Evolutionary conservation across 306 rosid species (phyloP), one percentile per base, ranked within the genome.

Genomic region (Cicer yamashitae): DNA sequence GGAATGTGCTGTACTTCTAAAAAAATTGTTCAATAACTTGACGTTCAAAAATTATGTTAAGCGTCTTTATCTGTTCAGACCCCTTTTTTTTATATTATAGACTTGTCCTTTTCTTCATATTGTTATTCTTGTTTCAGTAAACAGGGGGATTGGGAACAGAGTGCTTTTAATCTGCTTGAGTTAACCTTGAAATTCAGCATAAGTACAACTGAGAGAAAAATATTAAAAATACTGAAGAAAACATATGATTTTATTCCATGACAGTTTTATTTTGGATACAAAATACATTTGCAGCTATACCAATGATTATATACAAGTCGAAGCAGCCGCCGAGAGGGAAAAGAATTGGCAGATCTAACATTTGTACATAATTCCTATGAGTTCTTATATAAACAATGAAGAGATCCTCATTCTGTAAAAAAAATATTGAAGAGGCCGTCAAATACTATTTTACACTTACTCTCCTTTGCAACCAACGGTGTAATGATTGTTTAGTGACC

Each of bases 401-500:
- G 39, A 64, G 40, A 45, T 30, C 37, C 14, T 85, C 67, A 60
- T 7, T 60, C 43, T 60, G 65, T 20, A 58, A 34, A 60, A 3
- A 34, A 30, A 39, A 63, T 51, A 50, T 57, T 76, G 30, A 17
- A 77, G 30, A 59, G 40, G 59, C 20, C 17, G 6, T 83, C 72
- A 79, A 30, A 50, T 78, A 70, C 75, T 73, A 30, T 37, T 64
- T 20, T 43, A 45, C 12, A 54, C 71, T 58, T 79, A 61, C 76
- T 86, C 76, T 89, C 75, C 85, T 85, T 58, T 67, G 84, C 83
- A 91, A 74, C 99, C 99, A 92, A 14, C 71, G 67, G 74, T 74
- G 82, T 80, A 94, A 72, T 4, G 97, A 92, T 73, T 83, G 85
- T 84, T 75, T 90, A 44, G 96, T 85, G 88, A 92, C 90, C 83